Evolutionary conservation across 1,284 basidiomycete genomes (phyloP), one percentile per base, ranked within the genome.

Genomic region (Microbotryum intermedium): DNA sequence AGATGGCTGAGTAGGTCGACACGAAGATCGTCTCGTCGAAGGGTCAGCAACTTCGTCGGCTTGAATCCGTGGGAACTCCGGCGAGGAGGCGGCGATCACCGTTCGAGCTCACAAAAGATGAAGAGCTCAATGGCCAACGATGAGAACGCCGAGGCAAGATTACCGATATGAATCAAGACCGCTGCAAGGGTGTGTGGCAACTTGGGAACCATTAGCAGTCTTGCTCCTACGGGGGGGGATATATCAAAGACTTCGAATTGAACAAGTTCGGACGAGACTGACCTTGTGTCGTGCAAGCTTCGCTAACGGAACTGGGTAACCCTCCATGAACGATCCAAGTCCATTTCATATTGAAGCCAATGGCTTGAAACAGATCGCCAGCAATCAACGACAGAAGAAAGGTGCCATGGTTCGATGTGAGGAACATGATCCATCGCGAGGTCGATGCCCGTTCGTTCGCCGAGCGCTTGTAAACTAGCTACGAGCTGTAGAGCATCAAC

Each of bases 91-190:
- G n/a, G n/a, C n/a, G n/a, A n/a, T n/a, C n/a, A n/a, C n/a, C n/a
- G 34, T 39, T 39, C 34, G 10, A 16, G 34, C 56, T 16, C 20
- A 53, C 50, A 6, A 75, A 86, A 84, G 0, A 83, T 81, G 71
- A 87, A 85, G n/a, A 85, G 69, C 3, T 81, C 82, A 61, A 86
- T 83, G 11, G 79, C 76, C 8, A 81, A 76, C 1, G 81, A 83
- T 71, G 86, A 87, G 74, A 81, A 86, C 11, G 81, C 82, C 26
- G 77, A 78, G 3, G 80, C 77, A 71, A 82, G 80, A 67, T 82
- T 80, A 26, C 83, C 84, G 44, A 84, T 74, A 67, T 85, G 82
- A 76, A 79, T 81, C 45, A 87, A 68, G 55, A 79, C 73, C 26
- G 76, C 83, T 83, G 8, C 0, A 23, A 4, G 2, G 54, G 51